Base-by-base conservation (phyloP, 2,329 filamentous ascomycete species). In the Talaromyces islandicus region DNA sequence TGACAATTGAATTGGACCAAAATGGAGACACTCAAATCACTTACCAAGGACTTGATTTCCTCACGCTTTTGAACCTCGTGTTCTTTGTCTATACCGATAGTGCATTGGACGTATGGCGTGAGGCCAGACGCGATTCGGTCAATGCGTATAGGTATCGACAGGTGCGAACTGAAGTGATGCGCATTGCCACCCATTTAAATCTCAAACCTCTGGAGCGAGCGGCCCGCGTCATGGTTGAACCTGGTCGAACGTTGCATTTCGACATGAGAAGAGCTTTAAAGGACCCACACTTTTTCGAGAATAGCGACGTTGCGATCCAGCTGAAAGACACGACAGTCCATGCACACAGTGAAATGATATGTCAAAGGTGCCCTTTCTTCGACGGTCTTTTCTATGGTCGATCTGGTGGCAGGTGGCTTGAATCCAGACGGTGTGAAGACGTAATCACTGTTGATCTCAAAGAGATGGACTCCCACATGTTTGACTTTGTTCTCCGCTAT, bases 301-400 rank as follows among this genome's bases (percentile, higher is more conserved):
- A 91, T 68, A 88, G 86, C 2, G 92, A 99, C 72, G 83, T 91
- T 7, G 71, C 93, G 6, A 78, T 97, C 19, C 87, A 96, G 65
- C 81, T 97, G 11, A 89, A 87, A 24, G 84, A 85, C n/a, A 87
- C 87, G 29, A 78, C 81, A 58, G 77, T 92, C 35, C 78, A 80
- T 14, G 87, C 89, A 0, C 94, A 99, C 68, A 93, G 91, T 64
- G 81, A 87, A 4, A 74, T 97, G 3, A 73, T 97, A 38, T 92
- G 91, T 65, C 87, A 88, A 68, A 83, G 94, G 65, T 97, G 92
- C 67, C 92, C 91, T 0, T 99, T 97, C 80, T 99, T 99, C 65
- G 81, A 93, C 64, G 90, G 89, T 1, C 81, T 99, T 50, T 97
- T 97, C 73, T 82, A 90, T 66, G 94, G 94, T n/a, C 87, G 91